A percentile compares a stretch with the other conserved stretches of the same genome.
Evolutionary conservation across 805 yeast species (phyloP).

Genomic region (Blastobotrys peoriensis): DNA sequence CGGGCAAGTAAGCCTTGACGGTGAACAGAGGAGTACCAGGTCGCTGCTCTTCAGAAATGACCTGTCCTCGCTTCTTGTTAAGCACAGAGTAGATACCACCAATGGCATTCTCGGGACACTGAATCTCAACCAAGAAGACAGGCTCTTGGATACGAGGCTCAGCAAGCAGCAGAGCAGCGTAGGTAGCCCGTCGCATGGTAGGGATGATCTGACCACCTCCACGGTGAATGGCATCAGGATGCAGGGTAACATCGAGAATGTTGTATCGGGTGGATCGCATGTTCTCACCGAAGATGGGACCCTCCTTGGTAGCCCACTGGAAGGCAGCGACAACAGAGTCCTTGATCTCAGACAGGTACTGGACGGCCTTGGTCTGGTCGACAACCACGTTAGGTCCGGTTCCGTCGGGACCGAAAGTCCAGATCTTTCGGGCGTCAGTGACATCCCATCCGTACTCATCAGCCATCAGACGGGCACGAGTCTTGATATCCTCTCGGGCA

Average conservation of each 20-base stretch:
- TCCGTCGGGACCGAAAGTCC: constrained; percentile 99
- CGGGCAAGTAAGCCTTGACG: constrained; percentile 99
- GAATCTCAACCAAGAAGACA: constrained; percentile 97
- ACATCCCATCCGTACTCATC: constrained; percentile 99
- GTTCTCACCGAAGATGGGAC: constrained; percentile 96
- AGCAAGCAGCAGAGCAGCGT: constrained; percentile 96
- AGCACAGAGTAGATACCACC: constrained; percentile 99
- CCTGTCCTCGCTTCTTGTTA: constrained; percentile 98
- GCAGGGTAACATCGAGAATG: constrained; percentile 98
- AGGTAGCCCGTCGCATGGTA: constrained; percentile 99
- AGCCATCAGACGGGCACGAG: constrained; percentile 97
- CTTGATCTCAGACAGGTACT: constrained; percentile 97
- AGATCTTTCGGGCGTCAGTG: constrained; percentile 99
- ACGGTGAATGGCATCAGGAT: constrained; percentile 99
- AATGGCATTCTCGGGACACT: constrained; percentile 98
- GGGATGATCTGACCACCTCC: constrained; percentile 99
- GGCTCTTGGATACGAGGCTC: constrained; percentile 99
- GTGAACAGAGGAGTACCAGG: constrained; percentile 99
- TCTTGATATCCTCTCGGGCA: constrained; percentile 97
- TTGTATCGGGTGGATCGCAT: constrained; percentile 95
- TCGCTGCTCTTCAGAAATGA: constrained; percentile 98
- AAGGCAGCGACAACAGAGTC: constrained; percentile 99
- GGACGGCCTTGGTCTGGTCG: constrained; percentile 99
- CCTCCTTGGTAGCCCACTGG: constrained; percentile 99
- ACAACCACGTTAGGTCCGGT: constrained; percentile 97